These are phyloP conservation scores for Colletotrichum trifolii DNA, from an alignment of 2,329 filamentous ascomycete genomes.

Conservation along the genomic window DNA sequence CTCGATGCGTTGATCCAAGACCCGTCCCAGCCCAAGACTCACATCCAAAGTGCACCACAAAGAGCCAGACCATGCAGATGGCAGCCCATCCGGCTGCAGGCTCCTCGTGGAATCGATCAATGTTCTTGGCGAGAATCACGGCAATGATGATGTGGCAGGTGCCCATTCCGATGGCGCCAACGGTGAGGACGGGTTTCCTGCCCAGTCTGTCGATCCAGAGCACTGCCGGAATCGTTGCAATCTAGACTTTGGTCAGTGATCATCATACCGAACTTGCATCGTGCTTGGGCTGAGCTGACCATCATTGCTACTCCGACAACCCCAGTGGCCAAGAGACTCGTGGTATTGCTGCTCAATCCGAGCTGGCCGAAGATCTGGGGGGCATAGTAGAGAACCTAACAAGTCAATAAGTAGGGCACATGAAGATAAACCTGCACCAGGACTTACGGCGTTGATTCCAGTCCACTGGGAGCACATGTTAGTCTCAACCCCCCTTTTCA, in stretches of 20 bases:
- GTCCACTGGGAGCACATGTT: conserved; percentile 41
- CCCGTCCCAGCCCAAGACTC: background rate
- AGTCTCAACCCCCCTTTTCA: background rate
- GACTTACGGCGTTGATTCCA: conserved; percentile 63
- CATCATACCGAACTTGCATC: too few species aligned
- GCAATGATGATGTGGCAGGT: conserved; percentile 78
- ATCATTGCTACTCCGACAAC: conserved; percentile 80
- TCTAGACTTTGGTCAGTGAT: background rate
- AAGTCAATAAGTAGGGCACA: background rate
- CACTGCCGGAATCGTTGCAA: conserved; percentile 72
- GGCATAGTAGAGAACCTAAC: conserved; percentile 69
- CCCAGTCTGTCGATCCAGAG: conserved; percentile 74
- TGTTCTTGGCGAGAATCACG: conserved; percentile 72
- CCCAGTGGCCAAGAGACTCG: conserved; percentile 74
- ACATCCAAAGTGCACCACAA: conserved; percentile 78
- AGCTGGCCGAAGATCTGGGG: conserved; percentile 76
- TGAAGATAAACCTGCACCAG: fast-evolving
- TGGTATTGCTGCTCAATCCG: conserved; percentile 63
- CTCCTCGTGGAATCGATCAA: conserved; percentile 68
- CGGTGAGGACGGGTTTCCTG: conserved; percentile 69
- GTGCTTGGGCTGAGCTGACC: conserved; percentile 43
- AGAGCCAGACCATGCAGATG: conserved; percentile 77
- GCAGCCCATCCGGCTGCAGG: conserved; percentile 73
- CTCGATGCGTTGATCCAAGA: background rate
- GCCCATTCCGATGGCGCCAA: conserved; percentile 76